Evolutionary conservation across 345 rosid species (phyloP), one percentile per base, ranked within the genome.

Genomic region (Eucalyptus tenuipes): DNA sequence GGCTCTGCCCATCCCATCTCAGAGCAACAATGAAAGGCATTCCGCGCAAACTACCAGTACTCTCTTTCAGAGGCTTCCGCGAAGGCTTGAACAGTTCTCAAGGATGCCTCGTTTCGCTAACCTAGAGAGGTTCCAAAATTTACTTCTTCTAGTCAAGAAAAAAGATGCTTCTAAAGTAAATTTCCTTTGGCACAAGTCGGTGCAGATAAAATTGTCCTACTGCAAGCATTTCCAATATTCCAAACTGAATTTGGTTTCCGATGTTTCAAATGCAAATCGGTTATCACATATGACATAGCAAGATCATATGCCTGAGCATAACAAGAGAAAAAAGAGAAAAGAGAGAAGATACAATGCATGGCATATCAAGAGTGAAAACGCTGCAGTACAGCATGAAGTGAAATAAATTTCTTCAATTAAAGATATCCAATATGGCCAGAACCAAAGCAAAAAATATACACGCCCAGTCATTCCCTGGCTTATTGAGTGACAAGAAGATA

Each of bases 31-130:
- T 15, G 25, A 61, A 88, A 85, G 85, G 44, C 52, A 33, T 85
- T 10, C 17, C 20, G 4, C 87, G 37, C 52, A 82, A 86, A 66
- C 93, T 52, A 88, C 71, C 24, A 90, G 89, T 59, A 89, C 85
- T 10, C 86, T 91, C 86, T 92, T 91, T 49, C 64, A 87, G 52
- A 90, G 91, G 31, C 88, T 89, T 40, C 64, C 90, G 3, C 33
- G 59, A 53, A 93, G 91, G 88, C 48, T 90, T 5, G 89, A 57
- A 17, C 75, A 87, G 3, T 88, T 49, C 42, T 25, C 33, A n/a
- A 49, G 75, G 27, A 29, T 53, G 22, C 42, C 80, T 4, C 24
- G 18, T 33, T 85, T 50, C 22, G 37, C 85, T 11, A 50, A 85
- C n/a, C 20, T 33, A 16, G n/a, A 85, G 64, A 88, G 71, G 61